Percentiles rank a stretch among this genome's conserved stretches.
phyloP scores from a whole-genome alignment of 2,329 filamentous ascomycete species.

The Mollisiaceae sp. region DNA sequence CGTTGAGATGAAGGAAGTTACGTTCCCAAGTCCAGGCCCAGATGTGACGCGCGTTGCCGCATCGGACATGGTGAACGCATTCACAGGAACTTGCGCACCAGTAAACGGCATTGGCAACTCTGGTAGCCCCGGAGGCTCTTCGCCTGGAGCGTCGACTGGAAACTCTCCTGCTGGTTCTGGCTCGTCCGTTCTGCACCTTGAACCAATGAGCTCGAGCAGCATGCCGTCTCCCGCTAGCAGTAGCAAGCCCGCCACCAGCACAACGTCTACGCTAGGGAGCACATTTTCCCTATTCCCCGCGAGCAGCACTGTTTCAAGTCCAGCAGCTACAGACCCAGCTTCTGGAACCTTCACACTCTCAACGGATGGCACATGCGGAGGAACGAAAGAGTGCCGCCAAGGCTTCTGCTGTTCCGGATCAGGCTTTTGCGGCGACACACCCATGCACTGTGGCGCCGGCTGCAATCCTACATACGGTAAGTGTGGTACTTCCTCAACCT shows the following conservation, averaged over 20 bases:
- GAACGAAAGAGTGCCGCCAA: not conserved
- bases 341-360: not conserved
- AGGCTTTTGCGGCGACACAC: not conserved
- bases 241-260: not conserved
- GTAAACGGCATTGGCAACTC: slow-evolving; percentile 6
- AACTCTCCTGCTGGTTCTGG: not conserved
- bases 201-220: not conserved
- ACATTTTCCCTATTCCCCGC: not conserved
- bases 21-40: not conserved
- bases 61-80: not conserved
- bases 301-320: not conserved
- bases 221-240: not conserved
- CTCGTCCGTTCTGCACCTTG: not conserved
- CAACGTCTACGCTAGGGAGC: not conserved
- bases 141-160: not conserved
- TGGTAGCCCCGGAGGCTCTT: not conserved
- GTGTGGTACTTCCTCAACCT: not conserved
- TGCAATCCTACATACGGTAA: not conserved
- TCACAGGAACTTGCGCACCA: not conserved
- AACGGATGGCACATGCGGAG: not conserved
- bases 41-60: not conserved
- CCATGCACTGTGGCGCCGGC: not conserved
- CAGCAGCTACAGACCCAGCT: not conserved
- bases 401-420: not conserved
- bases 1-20: not conserved